Evolutionary conservation across 257 asterid species (phyloP).

Genomic region (Nicotiana knightiana): DNA sequence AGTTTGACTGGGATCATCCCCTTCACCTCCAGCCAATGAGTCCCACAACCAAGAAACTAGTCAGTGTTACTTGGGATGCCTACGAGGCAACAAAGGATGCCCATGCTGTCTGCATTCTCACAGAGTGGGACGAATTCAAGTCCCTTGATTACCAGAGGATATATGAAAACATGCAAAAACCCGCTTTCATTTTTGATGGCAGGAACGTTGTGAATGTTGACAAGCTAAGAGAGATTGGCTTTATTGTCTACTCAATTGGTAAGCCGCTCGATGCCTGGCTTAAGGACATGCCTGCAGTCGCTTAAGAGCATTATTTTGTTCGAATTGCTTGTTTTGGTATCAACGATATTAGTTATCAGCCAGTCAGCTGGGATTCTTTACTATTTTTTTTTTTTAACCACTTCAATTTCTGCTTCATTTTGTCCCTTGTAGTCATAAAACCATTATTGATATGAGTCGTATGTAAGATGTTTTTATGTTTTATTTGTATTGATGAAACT

Average conservation of each 20-base stretch:
- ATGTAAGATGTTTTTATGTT: constrained; percentile 24
- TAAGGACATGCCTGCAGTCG: constrained; percentile 89
- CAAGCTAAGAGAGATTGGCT: constrained; percentile 78
- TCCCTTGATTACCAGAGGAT: constrained; percentile 68
- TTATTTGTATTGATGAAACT: constrained; percentile 34
- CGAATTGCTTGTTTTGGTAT: constrained; percentile 13
- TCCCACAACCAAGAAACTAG: constrained; percentile 69
- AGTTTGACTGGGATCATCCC: constrained; percentile 91
- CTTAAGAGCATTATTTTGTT: constrained; percentile 27
- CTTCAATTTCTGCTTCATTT: constrained; percentile 27
- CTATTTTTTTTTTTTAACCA: constrained; percentile 26
- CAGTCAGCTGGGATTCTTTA: constrained; percentile 33
- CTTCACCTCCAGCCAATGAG: constrained; percentile 88
- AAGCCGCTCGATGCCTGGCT: constrained; percentile 91
- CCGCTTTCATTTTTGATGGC: constrained; percentile 76
- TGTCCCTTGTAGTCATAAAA: constrained; percentile 34
- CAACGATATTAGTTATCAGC: constrained; percentile 19
- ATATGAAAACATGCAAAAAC: constrained; percentile 86
- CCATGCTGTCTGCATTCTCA: constrained; percentile 71
- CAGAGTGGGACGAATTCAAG: constrained; percentile 93
- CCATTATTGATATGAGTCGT: constrained; percentile 17
- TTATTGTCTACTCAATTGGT: constrained; percentile 76
- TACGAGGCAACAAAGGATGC: constrained; percentile 73
- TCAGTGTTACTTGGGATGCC: constrained; percentile 63
- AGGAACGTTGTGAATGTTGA: constrained; percentile 58